Conservation (phyloP, 768 basidiomycete genomes). For the Mycena pura region DNA sequence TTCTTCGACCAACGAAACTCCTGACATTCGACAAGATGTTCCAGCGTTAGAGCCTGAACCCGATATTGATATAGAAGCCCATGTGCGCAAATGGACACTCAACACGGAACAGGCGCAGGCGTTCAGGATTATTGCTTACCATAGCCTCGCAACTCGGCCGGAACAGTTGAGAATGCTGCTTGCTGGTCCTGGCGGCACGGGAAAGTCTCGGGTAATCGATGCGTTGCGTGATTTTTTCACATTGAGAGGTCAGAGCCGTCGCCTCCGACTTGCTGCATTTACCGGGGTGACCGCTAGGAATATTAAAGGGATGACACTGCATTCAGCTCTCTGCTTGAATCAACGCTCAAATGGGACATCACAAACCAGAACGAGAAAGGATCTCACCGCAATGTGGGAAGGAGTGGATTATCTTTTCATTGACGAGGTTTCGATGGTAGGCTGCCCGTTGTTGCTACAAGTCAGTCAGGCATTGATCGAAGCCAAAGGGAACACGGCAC, state of each 20-base stretch:
- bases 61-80: conserved; percentile 20
- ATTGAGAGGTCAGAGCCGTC: conserved; percentile 16
- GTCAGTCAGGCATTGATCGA: conserved; percentile 40
- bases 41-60: neutral
- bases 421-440: conserved; percentile 28
- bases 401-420: neutral
- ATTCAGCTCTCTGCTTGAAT: conserved; percentile 36
- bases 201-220: conserved; percentile 47
- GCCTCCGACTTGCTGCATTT: conserved; percentile 39
- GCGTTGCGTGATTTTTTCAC: conserved; percentile 42
- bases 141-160: conserved; percentile 19
- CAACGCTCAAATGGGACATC: conserved; percentile 4
- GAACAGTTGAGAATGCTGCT: conserved; percentile 42
- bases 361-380: conserved; percentile 13
- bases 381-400: conserved; percentile 33
- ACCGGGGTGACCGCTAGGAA: conserved; percentile 48
- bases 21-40: neutral
- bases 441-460: conserved; percentile 37
- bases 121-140: conserved; percentile 38
- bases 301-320: conserved; percentile 46
- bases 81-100: conserved; percentile 35
- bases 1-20: neutral
- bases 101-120: conserved; percentile 42
- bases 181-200: conserved; percentile 48
- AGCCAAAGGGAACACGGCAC: conserved; percentile 36